phyloP scores from a whole-genome alignment of 306 rosid genomes.

The Inga oerstediana region DNA sequence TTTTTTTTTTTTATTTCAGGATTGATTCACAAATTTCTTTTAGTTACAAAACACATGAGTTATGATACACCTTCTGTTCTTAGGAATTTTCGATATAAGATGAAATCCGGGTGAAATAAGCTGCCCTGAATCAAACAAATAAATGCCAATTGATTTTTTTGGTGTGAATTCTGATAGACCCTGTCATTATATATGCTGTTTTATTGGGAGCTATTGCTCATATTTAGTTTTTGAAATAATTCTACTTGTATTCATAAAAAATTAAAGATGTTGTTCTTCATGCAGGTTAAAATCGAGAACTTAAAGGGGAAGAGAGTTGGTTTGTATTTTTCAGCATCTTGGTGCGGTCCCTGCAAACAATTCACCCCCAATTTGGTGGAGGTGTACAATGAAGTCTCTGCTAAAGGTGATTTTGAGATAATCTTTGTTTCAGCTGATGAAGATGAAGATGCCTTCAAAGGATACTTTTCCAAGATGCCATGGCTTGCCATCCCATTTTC shows the following conservation, averaged over 20 bases:
- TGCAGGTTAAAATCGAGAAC: slow-evolving; percentile 63
- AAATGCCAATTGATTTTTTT: background rate
- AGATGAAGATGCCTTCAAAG: no score
- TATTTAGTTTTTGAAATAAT: background rate
- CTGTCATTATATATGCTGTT: background rate
- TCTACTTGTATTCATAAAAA: background rate
- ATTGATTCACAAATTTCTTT: background rate
- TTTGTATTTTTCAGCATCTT: slow-evolving; percentile 75
- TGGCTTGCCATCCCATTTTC: no score
- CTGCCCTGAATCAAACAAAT: background rate
- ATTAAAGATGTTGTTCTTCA: slow-evolving; percentile 14
- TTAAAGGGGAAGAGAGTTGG: slow-evolving; percentile 70
- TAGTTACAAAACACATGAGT: background rate
- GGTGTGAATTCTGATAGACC: background rate
- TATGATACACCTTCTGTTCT: background rate
- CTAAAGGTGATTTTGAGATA: no score
- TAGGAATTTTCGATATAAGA: background rate
- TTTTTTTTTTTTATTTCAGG: background rate
- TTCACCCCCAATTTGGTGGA: slow-evolving; percentile 65
- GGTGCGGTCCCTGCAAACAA: slow-evolving; percentile 63
- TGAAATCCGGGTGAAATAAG: background rate
- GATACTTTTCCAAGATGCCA: no score
- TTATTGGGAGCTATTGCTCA: background rate
- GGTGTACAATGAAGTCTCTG: background rate
- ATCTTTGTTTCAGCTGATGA: no score